Evolutionary conservation across 257 asterid genomes (phyloP).

Genomic region (Ilex aquifolium): DNA sequence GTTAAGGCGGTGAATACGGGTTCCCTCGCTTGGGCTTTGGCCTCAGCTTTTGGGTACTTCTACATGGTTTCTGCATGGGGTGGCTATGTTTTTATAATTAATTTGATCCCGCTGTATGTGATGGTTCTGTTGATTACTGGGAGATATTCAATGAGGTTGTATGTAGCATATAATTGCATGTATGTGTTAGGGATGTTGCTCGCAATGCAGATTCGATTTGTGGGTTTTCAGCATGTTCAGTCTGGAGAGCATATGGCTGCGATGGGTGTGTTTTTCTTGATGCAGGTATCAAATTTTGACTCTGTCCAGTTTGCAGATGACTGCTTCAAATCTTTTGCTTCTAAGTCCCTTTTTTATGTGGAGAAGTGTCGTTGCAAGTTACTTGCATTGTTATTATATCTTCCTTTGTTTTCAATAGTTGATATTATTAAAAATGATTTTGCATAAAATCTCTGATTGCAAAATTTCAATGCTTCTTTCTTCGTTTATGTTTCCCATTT

Average conservation of each 20-base stretch:
- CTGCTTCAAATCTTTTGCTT: too few species aligned
- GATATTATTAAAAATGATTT: too few species aligned
- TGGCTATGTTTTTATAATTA: slow-evolving; percentile 96
- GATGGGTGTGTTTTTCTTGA: slow-evolving; percentile 97
- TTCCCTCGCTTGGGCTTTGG: slow-evolving; percentile 95
- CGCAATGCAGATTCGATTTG: slow-evolving; percentile 98
- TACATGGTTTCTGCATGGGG: slow-evolving; percentile 99
- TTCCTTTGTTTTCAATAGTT: too few species aligned
- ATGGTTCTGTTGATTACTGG: slow-evolving; percentile 85
- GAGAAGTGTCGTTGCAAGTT: too few species aligned
- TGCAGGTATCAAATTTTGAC: slow-evolving; percentile 53
- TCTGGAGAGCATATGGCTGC: slow-evolving; percentile 99
- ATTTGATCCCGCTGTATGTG: slow-evolving; percentile 87
- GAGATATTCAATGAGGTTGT: slow-evolving; percentile 95
- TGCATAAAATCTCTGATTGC: too few species aligned
- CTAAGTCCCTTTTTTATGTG: too few species aligned
- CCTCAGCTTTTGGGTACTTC: slow-evolving; percentile 93
- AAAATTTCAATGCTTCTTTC: too few species aligned
- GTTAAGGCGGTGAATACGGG: slow-evolving; percentile 99
- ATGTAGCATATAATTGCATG: slow-evolving; percentile 92
- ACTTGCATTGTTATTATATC: too few species aligned
- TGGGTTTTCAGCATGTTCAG: slow-evolving; percentile 98
- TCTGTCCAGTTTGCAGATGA: too few species aligned
- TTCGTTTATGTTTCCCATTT: too few species aligned
- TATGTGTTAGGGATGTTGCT: slow-evolving; percentile 87